Evolutionary conservation across 805 yeast species (phyloP).

Genomic region (Lachancea dasiensis): DNA sequence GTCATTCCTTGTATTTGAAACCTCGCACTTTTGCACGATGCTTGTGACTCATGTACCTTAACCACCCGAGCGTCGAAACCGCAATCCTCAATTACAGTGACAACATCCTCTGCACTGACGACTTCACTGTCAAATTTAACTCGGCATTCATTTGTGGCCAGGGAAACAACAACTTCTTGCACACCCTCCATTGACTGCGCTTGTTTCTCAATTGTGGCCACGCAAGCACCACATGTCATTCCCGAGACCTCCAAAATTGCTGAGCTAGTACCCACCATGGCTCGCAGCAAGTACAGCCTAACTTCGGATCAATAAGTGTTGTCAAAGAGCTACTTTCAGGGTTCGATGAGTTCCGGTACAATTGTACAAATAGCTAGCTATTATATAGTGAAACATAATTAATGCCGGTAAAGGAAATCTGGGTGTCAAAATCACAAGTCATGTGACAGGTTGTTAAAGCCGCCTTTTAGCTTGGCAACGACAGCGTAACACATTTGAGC

Average conservation of each 20-base stretch:
- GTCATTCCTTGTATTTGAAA: slow-evolving; percentile 70
- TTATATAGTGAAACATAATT: not conserved
- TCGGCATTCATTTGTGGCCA: slow-evolving; percentile 66
- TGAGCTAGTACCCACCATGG: not conserved
- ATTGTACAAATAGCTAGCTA: no score
- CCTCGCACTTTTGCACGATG: slow-evolving; percentile 3
- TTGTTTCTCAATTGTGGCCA: slow-evolving; percentile 55
- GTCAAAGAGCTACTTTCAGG: no score
- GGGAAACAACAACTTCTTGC: slow-evolving; percentile 51
- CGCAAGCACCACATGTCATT: slow-evolving; percentile 92
- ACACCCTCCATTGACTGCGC: slow-evolving; percentile 48
- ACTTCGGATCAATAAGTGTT: no score
- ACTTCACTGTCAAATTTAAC: slow-evolving; percentile 42
- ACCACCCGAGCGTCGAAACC: slow-evolving; percentile 54
- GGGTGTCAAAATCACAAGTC: slow-evolving; percentile 3
- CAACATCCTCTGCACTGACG: slow-evolving; percentile 33
- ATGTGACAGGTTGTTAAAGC: no score
- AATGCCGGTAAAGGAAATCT: not conserved
- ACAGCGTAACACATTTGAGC: no score
- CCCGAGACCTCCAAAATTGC: slow-evolving; percentile 40
- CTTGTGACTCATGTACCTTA: not conserved
- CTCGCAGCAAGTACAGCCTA: no score
- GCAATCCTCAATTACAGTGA: slow-evolving; percentile 59
- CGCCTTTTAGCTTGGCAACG: no score
- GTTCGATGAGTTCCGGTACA: no score